Percentiles rank a stretch among this genome's conserved stretches.
These are phyloP conservation scores for Dryadomyces quercus-mongolicae DNA, from an alignment of 2,329 filamentous ascomycete genomes.

Conservation along the genomic window DNA sequence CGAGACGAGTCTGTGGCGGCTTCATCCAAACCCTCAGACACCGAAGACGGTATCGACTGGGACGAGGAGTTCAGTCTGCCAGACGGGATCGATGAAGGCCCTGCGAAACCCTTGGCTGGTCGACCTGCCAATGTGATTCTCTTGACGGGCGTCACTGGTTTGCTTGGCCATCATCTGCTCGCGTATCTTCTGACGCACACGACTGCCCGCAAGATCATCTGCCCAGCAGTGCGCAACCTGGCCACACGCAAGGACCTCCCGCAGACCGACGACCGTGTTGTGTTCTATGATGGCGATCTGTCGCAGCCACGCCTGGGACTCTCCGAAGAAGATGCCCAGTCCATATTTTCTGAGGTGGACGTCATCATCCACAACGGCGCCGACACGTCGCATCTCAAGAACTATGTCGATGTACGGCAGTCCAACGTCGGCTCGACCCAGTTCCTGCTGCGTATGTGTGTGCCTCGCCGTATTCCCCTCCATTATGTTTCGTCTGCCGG, in stretches of 20 bases:
- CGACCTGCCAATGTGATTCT: background rate
- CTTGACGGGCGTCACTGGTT: background rate
- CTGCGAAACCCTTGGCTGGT: background rate
- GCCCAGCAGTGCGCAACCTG: background rate
- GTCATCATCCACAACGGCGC: slow-evolving; percentile 74
- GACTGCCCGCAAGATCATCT: background rate
- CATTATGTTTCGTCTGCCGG: background rate
- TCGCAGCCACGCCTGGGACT: slow-evolving; percentile 64
- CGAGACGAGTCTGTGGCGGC: background rate
- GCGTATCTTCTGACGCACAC: background rate
- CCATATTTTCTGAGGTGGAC: slow-evolving; percentile 54
- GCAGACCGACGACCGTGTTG: background rate
- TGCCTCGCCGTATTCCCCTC: background rate
- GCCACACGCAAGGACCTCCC: background rate
- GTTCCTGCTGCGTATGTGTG: background rate
- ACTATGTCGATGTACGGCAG: slow-evolving; percentile 59
- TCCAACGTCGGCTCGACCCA: slow-evolving; percentile 48
- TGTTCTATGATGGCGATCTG: slow-evolving; percentile 52
- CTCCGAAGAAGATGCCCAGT: slow-evolving; percentile 49
- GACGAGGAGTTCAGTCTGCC: background rate
- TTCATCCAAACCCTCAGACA: background rate
- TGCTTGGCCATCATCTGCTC: background rate
- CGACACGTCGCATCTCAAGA: slow-evolving; percentile 66
- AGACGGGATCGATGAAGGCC: background rate
- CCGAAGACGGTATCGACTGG: background rate